Conservation (phyloP, 805 yeast genomes). For the Ogataea methylovora region DNA sequence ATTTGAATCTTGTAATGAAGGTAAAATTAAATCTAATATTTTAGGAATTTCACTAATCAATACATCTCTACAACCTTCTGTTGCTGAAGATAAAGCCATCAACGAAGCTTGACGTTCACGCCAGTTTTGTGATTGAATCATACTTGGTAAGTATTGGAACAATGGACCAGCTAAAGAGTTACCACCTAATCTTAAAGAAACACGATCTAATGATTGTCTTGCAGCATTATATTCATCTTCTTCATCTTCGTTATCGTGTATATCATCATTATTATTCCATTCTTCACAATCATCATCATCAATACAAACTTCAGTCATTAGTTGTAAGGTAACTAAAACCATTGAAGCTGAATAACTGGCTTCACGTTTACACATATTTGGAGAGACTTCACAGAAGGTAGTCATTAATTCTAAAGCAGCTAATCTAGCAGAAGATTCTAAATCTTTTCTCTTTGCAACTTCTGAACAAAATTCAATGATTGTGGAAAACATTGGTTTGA, state of each 20-base stretch:
- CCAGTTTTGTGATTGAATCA: conserved; percentile 77
- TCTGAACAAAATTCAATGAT: conserved; percentile 79
- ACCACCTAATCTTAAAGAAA: conserved; percentile 78
- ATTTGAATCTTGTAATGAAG: conserved; percentile 78
- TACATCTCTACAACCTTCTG: conserved; percentile 93
- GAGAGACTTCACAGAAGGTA: conserved; percentile 88
- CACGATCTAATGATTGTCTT: conserved; percentile 89
- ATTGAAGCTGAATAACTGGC: conserved; percentile 63
- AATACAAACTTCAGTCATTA: conserved; percentile 89
- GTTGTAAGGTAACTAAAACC: conserved; percentile 63
- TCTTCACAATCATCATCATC: conserved; percentile 72
- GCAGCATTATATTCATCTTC: conserved; percentile 91
- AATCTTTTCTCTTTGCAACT: conserved; percentile 72
- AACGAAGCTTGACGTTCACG: conserved; percentile 94
- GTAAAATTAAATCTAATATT: conserved; percentile 77
- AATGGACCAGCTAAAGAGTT: conserved; percentile 76
- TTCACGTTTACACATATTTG: conserved; percentile 87
- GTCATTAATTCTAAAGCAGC: conserved; percentile 85
- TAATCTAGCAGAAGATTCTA: conserved; percentile 73
- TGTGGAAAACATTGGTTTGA: conserved; percentile 84
- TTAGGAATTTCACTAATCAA: conserved; percentile 75
- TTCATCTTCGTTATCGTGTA: conserved; percentile 70
- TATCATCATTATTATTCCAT: conserved; percentile 77
- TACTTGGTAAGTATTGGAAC: conserved; percentile 78
- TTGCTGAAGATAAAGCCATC: conserved; percentile 95